Conservation (phyloP, 2,329 filamentous ascomycete species). For the Beauveria sp. region DNA sequence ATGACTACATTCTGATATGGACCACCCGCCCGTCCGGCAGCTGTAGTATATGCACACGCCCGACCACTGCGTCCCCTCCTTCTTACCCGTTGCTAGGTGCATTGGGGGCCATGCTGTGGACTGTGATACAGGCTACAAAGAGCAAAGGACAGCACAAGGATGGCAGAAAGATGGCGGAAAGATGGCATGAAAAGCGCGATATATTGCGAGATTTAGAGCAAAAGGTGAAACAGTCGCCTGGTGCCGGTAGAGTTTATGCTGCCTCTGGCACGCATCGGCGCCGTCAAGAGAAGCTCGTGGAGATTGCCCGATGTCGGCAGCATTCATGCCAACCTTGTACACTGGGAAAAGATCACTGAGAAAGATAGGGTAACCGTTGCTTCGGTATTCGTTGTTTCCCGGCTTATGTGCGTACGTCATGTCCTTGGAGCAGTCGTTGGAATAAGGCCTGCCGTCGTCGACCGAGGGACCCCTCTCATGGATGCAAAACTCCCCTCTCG, state of each 20-base stretch:
- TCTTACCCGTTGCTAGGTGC: neutral
- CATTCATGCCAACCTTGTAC: neutral
- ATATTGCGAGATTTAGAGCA: neutral
- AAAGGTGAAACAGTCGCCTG: neutral
- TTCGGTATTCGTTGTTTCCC: neutral
- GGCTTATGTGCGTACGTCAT: neutral
- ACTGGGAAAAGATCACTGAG: neutral
- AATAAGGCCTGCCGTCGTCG: neutral
- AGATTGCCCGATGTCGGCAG: neutral
- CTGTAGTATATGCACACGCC: conserved; percentile 3
- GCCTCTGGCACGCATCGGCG: neutral
- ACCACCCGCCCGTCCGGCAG: neutral
- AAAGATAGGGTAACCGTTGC: neutral
- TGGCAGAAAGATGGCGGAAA: neutral
- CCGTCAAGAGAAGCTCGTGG: neutral
- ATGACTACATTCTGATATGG: neutral
- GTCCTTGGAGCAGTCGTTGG: neutral
- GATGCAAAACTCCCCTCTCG: conserved; percentile 1
- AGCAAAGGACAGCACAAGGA: neutral
- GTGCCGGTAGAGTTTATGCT: neutral
- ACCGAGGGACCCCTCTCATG: too few relatives aligned
- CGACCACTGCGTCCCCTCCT: neutral
- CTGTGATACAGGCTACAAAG: neutral
- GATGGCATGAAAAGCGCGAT: neutral
- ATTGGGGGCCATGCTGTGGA: neutral